Conservation (phyloP, 495 filamentous ascomycete genomes). For the Cryomyces minteri region DNA sequence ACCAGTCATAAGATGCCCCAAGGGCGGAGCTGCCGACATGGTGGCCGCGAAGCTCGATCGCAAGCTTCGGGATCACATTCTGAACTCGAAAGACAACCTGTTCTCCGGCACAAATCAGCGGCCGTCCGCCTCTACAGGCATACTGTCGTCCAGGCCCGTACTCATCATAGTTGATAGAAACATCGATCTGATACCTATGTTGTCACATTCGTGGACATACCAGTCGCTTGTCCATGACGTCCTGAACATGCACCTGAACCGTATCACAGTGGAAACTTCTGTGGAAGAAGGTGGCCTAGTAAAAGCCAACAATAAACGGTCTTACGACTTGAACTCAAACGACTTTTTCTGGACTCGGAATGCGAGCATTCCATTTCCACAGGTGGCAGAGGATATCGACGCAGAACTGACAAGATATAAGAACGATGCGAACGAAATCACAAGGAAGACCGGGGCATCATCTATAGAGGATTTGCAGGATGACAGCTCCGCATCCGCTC, state of each 20-base stretch:
- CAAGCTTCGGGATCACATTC: conserved; percentile 87
- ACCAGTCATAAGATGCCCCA: conserved; percentile 44
- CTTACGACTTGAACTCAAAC: conserved; percentile 74
- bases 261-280: conserved; percentile 80
- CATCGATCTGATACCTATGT: conserved; percentile 92
- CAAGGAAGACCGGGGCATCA: conserved; percentile 81
- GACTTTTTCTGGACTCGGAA: conserved; percentile 98
- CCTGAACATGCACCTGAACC: conserved; percentile 80
- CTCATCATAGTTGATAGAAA: conserved; percentile 86
- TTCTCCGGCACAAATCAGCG: conserved; percentile 43
- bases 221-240: conserved; percentile 93
- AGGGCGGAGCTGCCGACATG: conserved; percentile 78
- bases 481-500: conserved; percentile 70
- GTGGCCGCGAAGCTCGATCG: conserved; percentile 86
- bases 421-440: conserved; percentile 87
- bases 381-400: conserved; percentile 93
- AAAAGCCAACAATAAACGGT: conserved; percentile 56
- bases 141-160: conserved; percentile 54
- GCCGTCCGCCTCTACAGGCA: conserved; percentile 29
- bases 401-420: conserved; percentile 83
- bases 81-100: conserved; percentile 93
- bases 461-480: conserved; percentile 88
- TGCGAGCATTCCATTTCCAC: conserved; percentile 80
- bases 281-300: conserved; percentile 55
- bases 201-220: conserved; percentile 98